A percentile compares a stretch with the other conserved stretches of the same genome.
phyloP scores from a whole-genome alignment of 345 rosid genomes.

The Acer saccharum region DNA sequence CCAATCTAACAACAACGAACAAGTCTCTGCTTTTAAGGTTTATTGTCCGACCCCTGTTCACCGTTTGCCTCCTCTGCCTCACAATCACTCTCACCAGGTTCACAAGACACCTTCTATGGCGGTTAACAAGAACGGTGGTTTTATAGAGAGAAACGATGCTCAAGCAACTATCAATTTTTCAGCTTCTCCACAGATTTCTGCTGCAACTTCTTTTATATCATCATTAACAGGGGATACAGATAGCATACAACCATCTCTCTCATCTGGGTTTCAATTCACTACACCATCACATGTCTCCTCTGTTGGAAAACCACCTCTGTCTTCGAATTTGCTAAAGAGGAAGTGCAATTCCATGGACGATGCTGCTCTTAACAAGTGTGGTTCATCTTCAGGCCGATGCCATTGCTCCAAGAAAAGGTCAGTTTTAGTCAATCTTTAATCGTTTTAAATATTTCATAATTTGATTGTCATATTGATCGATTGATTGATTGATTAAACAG shows the following conservation, averaged over 20 bases:
- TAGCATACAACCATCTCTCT: slow-evolving; percentile 50
- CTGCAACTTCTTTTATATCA: slow-evolving; percentile 65
- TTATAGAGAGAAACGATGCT: slow-evolving; percentile 43
- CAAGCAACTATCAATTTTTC: slow-evolving; percentile 53
- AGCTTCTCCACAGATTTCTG: slow-evolving; percentile 53
- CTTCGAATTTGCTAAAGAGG: slow-evolving; percentile 61
- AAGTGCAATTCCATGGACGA: slow-evolving; percentile 74
- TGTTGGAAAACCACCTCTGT: slow-evolving; percentile 70
- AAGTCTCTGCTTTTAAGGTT: slow-evolving; percentile 64
- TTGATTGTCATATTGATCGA: too few species aligned
- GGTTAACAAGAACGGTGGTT: slow-evolving; percentile 31
- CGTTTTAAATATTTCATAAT: background rate
- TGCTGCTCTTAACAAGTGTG: slow-evolving; percentile 52
- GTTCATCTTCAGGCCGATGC: slow-evolving; percentile 71
- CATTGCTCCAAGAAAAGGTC: slow-evolving; percentile 97
- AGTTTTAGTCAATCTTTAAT: background rate
- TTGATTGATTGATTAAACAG: slow-evolving; percentile 32
- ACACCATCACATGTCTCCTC: slow-evolving; percentile 58
- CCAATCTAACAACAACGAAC: slow-evolving; percentile 22
- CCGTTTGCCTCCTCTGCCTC: slow-evolving; percentile 76
- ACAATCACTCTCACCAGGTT: slow-evolving; percentile 29
- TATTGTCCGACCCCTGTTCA: slow-evolving; percentile 72
- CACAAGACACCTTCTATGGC: slow-evolving; percentile 20
- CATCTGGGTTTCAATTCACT: slow-evolving; percentile 70
- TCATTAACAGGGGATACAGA: slow-evolving; percentile 78